phyloP scores from a whole-genome alignment of 2,329 filamentous ascomycete genomes.

The Fusarium odoratissimum region DNA sequence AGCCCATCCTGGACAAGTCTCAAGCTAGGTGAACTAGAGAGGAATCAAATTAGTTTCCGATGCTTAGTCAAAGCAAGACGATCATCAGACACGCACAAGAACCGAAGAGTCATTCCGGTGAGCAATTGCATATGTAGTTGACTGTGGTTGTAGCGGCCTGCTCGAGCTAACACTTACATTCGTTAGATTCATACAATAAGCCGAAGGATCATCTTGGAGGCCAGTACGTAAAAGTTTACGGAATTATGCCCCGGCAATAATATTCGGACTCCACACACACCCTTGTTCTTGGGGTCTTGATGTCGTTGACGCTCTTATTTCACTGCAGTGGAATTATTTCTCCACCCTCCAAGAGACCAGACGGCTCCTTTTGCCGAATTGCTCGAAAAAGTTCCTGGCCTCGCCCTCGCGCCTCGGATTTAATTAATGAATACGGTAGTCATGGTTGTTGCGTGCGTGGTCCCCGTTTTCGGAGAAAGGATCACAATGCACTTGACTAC shows the following conservation, averaged over 20 bases:
- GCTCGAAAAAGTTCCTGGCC: conserved; percentile 3
- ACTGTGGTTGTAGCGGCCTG: neutral
- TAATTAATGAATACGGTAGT: conserved; percentile 23
- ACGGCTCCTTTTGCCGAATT: conserved; percentile 31
- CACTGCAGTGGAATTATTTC: conserved; percentile 21
- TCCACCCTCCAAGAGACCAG: conserved; percentile 30
- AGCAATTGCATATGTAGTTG: neutral
- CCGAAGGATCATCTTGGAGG: neutral
- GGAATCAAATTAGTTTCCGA: neutral
- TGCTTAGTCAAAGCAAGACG: neutral
- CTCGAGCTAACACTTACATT: neutral
- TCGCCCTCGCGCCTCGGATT: conserved; percentile 22
- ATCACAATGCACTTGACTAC: neutral
- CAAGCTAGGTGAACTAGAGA: neutral
- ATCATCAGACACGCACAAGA: neutral
- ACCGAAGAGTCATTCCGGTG: neutral
- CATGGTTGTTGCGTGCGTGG: conserved; percentile 7
- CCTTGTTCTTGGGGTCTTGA: neutral
- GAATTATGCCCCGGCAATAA: conserved; percentile 43
- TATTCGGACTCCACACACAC: conserved; percentile 33
- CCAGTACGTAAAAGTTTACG: conserved; percentile 29
- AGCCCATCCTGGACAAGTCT: neutral
- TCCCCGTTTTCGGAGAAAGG: conserved; percentile 28
- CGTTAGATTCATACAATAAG: neutral
- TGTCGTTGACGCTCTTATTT: conserved; percentile 34